These are phyloP conservation scores for Ophiostoma ulmi DNA, from an alignment of 2,329 filamentous ascomycete species.

Conservation along the genomic window DNA sequence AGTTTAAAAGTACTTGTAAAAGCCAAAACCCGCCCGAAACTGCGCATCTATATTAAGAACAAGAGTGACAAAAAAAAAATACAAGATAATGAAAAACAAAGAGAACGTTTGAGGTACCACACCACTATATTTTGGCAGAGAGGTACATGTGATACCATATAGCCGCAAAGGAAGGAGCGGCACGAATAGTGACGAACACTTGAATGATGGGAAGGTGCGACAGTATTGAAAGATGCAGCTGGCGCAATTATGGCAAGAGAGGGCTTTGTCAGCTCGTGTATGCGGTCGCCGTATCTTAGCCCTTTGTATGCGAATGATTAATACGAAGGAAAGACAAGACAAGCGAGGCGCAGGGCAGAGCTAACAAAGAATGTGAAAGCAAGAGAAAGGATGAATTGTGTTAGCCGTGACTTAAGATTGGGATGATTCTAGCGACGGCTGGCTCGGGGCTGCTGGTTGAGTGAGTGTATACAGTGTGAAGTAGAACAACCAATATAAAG, in stretches of 20 bases:
- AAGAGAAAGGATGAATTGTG: background rate
- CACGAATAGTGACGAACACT: background rate
- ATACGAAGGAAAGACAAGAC: background rate
- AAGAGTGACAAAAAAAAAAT: background rate
- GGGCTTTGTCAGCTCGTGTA: constrained; percentile 2
- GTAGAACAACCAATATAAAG: background rate
- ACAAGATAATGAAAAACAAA: background rate
- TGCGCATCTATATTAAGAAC: constrained; percentile 12
- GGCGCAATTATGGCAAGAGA: background rate
- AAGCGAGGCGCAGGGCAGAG: background rate
- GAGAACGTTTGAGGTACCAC: background rate
- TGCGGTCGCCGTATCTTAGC: background rate
- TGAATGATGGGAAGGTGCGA: background rate
- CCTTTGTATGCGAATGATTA: background rate
- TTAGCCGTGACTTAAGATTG: background rate
- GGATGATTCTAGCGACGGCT: constrained; percentile 7
- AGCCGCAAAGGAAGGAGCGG: background rate
- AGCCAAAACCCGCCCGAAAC: constrained; percentile 10
- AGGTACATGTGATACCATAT: background rate
- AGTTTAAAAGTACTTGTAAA: background rate
- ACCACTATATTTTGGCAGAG: background rate
- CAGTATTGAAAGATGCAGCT: background rate
- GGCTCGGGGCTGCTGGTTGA: background rate
- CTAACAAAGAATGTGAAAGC: background rate
- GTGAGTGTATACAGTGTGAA: background rate